Evolutionary conservation across 306 rosid genomes (phyloP).

Genomic region (Abrus precatorius): DNA sequence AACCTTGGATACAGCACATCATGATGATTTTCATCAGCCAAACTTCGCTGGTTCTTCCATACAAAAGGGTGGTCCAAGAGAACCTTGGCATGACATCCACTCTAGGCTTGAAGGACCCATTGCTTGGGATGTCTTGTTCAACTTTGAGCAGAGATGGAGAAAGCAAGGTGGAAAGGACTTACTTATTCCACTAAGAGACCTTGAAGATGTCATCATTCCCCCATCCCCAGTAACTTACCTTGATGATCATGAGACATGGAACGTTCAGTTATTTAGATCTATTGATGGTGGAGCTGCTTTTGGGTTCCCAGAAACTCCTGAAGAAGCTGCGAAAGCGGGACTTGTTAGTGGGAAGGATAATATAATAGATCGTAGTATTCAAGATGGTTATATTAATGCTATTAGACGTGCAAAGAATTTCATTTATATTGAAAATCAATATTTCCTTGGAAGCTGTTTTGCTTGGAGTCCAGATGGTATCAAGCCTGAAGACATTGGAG

Average conservation of each 20-base stretch:
- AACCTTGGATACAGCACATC: conserved; percentile 71
- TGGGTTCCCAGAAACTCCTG: conserved; percentile 76
- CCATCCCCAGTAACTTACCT: conserved; percentile 72
- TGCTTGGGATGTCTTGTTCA: conserved; percentile 77
- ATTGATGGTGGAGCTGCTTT: conserved; percentile 83
- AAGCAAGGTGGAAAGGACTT: conserved; percentile 74
- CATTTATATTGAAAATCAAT: conserved; percentile 75
- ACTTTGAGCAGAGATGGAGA: conserved; percentile 81
- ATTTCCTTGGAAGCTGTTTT: conserved; percentile 73
- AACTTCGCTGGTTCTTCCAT: conserved; percentile 64
- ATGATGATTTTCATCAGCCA: conserved; percentile 74
- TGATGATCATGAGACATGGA: conserved; percentile 72
- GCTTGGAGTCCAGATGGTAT: conserved; percentile 68
- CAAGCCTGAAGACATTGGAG: conserved; percentile 71
- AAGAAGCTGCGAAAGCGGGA: conserved; percentile 70
- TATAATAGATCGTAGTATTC: conserved; percentile 71
- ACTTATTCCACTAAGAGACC: conserved; percentile 59
- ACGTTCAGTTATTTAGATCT: conserved; percentile 73
- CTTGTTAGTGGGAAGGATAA: conserved; percentile 77
- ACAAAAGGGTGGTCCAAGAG: conserved; percentile 71
- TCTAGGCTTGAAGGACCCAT: conserved; percentile 74
- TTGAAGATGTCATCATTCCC: conserved; percentile 61
- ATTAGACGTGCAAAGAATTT: conserved; percentile 74
- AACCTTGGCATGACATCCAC: conserved; percentile 83
- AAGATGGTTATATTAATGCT: conserved; percentile 75